Base-by-base conservation (phyloP, 2,329 filamentous ascomycete species). In the Teratosphaeria zuluensis region DNA sequence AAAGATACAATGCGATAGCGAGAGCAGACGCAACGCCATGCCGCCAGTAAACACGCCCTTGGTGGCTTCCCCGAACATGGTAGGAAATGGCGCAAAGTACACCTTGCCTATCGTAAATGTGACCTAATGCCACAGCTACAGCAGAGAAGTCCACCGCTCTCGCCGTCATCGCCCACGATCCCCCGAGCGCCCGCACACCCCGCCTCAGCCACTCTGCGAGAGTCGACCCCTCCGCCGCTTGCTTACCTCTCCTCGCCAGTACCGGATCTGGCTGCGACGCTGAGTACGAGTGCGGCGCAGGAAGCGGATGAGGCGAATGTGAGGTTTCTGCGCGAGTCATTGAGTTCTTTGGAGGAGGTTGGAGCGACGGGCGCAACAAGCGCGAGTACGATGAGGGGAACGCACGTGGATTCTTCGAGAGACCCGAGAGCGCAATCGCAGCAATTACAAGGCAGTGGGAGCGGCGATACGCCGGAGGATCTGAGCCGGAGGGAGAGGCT, bases 201-300 rank as follows among this genome's bases (percentile, higher is more conserved):
- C n/a, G 42, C 4, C 30, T 38, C 55, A 19, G 21, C 46, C 55
- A 21, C 51, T 33, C 31, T 16, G 19, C 33, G 28, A 46, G n/a
- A 32, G 59, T 46, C 66, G 65, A 19, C 66, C 64, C 30, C 64
- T 67, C 56, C 67, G n/a, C 69, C 68, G 16, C 65, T 69, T 30
- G 68, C 71, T 28, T 81, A 82, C 64, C 73, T 80, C 48, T 78
- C 77, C 56, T 78, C 75, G 64, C 76, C 80, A 54, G 76, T 79
- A 48, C 74, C 78, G 58, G 77, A 80, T 64, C 74, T 81, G 59
- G 77, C 80, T 55, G 70, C 77, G 46, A 80, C 79, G 48, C 72
- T 81, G 51, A 76, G 75, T 61, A 77, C 74, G 24, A 33, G 56
- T 19, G 72, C 73, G 59, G 72, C 72, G 51, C 76, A 63, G 6